Evolutionary conservation across 2,329 filamentous ascomycete species (phyloP), one percentile per base, ranked within the genome.

Genomic region (Metarhizium guizhouense): DNA sequence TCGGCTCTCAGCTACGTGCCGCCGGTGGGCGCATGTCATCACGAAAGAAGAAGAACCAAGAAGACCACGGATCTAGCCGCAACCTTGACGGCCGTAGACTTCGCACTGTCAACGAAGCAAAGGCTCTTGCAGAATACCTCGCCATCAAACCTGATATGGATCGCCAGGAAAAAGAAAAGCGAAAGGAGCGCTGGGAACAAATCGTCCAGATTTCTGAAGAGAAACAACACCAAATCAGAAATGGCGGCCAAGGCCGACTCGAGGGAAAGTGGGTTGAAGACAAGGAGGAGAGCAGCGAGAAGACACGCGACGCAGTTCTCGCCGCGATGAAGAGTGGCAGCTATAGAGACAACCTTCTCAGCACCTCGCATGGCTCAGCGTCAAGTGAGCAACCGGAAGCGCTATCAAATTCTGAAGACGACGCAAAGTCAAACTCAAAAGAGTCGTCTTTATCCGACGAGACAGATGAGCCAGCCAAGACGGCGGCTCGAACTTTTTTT

Each of bases 141-240:
- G 90, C 92, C 2, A 88, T 95, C 62, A 96, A 97, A 69, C 94
- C 95, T 0, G 93, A 96, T 58, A 96, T 99, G 93, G 94, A 96
- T 60, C 85, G 87, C 71, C 90, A 90, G 67, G 91, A 97, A 69
- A 93, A 91, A 66, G 92, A 96, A 68, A 87, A 88, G 71, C 83
- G 91, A 51, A 81, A 88, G 49, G 84, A 88, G 70, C 78, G 92
- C 51, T 96, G 91, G 90, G 86, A 96, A 69, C 83, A 92, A 65
- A 87, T 97, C 55, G 87, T 97, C 13, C 88, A 93, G 51, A 79
- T 86, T 57, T 86, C 94, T 0, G 93, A 97, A 69, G 81, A 84
- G 59, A 87, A 85, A 62, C 87, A 95, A 64, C 86, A 90, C 40
- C 92, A 96, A 66, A 82, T 96, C 53, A 86, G 83, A 70, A 84